Evolutionary conservation across 108 stramenopile species (phyloP).

Genomic region (Nitzschia sp.): DNA sequence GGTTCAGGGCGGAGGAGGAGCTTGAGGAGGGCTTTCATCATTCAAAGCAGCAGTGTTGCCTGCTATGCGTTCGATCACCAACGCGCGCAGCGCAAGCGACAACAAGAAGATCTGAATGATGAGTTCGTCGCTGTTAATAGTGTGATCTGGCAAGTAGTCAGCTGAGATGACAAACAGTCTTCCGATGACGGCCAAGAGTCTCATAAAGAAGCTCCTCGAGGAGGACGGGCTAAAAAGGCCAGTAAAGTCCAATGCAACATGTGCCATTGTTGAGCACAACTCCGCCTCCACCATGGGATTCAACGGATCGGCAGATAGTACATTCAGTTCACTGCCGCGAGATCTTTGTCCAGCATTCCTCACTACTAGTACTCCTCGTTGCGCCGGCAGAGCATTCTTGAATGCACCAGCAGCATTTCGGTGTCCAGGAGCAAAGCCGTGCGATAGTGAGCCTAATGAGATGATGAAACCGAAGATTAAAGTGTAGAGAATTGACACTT

Average conservation of each 20-base stretch:
- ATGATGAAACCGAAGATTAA: background rate
- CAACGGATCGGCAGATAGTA: background rate
- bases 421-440: background rate
- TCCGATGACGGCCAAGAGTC: constrained; percentile 22
- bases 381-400: too few relatives aligned
- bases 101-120: constrained; percentile 41
- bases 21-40: too few relatives aligned
- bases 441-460: background rate
- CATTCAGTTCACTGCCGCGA: too few relatives aligned
- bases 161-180: constrained; percentile 36
- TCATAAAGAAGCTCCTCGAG: constrained; percentile 3
- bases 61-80: constrained; percentile 1
- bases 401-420: too few relatives aligned
- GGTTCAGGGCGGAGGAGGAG: too few relatives aligned
- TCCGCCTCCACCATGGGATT: constrained; percentile 38
- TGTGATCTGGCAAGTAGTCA: constrained; percentile 44
- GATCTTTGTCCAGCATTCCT: too few relatives aligned
- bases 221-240: constrained; percentile 28
- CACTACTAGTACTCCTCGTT: too few relatives aligned
- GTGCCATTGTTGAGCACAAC: constrained; percentile 36
- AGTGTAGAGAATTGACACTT: background rate
- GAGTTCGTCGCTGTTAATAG: constrained; percentile 37
- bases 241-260: constrained; percentile 43
- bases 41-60: background rate
- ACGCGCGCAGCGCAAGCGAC: constrained; percentile 16